Evolutionary conservation across 495 filamentous ascomycete genomes (phyloP), one percentile per base, ranked within the genome.

Genomic region (Penicillium cosmopolitanum): DNA sequence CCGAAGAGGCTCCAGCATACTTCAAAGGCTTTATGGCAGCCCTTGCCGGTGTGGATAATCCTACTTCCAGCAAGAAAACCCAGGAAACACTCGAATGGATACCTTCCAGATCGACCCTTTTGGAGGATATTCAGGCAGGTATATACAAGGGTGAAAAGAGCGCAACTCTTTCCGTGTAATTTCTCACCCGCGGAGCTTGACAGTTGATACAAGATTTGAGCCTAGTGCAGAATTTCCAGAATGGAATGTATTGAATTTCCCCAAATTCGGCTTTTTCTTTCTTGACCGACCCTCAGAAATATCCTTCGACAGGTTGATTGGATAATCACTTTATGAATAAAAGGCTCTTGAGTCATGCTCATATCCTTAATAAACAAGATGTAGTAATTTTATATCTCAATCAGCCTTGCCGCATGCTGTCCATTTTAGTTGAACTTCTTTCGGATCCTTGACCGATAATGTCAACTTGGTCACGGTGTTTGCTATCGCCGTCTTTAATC

Each of bases 11-110:
- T 2, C n/a, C 38, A 7, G 66, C 53, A 15, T 58, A 66, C 40
- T 76, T 78, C 63, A 73, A 71, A 19, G 61, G 53, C 23, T 68
- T 79, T 23, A 19, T 76, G 48, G 61, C 55, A 13, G 51, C 43
- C 42, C 54, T 65, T 16, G 31, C 74, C 16, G 51, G 44, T 4
- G 53, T 59, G 1, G 73, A 77, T 57, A 77, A 78, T 54, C 71
- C 73, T 1, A 55, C 70, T 11, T 79, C 75, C 2, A 81, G 76
- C 55, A 58, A 64, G 50, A 77, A 72, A 67, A 80, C 80, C 16
- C 60, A 66, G 50, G 63, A 73, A 43, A 16, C 63, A 61, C 62
- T 82, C 40, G 78, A 71, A 0, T 83, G 80, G 80, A 62, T 48
- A 4, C 70, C 73, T 4, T 54, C 53, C 12, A 57, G 65, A 1